Evolutionary conservation across 2,329 filamentous ascomycete genomes (phyloP), one percentile per base, ranked within the genome.

Genomic region (Triangularia setosa): DNA sequence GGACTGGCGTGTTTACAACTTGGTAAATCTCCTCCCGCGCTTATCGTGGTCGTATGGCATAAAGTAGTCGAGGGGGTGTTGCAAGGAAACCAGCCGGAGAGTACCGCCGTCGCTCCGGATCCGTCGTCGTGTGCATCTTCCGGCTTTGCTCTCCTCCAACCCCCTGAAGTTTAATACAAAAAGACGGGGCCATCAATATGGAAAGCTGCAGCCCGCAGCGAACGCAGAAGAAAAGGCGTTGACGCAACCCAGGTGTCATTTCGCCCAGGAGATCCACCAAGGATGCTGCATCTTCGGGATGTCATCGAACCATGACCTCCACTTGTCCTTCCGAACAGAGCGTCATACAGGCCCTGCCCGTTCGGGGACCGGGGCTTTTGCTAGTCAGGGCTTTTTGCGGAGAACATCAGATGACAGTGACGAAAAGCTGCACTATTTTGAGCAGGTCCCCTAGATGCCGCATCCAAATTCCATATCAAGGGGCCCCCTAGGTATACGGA

Each of bases 371-470:
- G 53, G 40, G 61, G 60, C n/a, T n/a, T 21, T 35, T 21, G 8
- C 12, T 40, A 33, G 27, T 44, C 56, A 58, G 56, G 58, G 58
- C 28, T 60, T 60, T 60, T 53, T 52, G 58, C 58, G 58, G 58
- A 60, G 58, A 60, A 60, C 53, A 64, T 64, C 62, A 64, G 62
- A 28, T 53, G 57, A 64, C 24, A 60, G 55, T 60, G 62, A 63
- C 62, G 40, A 60, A 60, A 57, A n/a, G 28, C 28, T n/a, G 44
- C 52, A 40, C 52, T 55, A 11, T 27, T 27, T 55, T 27, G 14
- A 25, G 25, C 23, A 55, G 30, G 27, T 44, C 24, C 35, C 35
- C 56, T n/a, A 52, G 48, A 48, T 62, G 52, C 60, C 33, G 33
- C 53, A 23, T 24, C 14, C 52, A 56, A 27, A 40, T 24, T 56